phyloP scores from a whole-genome alignment of 768 basidiomycete species.

The Pleurotus pulmonarius region DNA sequence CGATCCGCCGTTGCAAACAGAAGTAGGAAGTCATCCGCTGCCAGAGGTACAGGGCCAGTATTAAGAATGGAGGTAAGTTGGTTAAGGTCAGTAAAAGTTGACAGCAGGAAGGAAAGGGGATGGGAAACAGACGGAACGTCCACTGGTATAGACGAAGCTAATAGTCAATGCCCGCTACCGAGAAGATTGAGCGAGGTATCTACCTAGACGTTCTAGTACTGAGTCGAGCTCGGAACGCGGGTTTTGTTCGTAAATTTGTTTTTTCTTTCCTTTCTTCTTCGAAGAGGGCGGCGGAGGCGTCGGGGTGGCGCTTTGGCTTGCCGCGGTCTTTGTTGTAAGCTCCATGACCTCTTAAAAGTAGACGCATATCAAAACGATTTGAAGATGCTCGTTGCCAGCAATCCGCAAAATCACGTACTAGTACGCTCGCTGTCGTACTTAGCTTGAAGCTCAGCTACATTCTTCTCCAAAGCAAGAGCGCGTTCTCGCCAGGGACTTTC shows the following conservation, averaged over 20 bases:
- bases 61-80: constrained; percentile 20
- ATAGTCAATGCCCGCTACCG: too few relatives aligned
- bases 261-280: constrained; percentile 17
- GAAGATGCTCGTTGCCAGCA: constrained; percentile 8
- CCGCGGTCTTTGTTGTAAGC: constrained; percentile 3
- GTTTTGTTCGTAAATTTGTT: constrained; percentile 6
- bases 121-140: neutral
- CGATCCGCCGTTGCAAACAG: constrained; percentile 26
- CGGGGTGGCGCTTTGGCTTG: constrained; percentile 12
- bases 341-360: constrained; percentile 12
- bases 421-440: constrained; percentile 38
- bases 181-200: too few relatives aligned
- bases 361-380: neutral
- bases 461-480: constrained; percentile 38
- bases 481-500: constrained; percentile 35
- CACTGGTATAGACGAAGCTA: too few relatives aligned
- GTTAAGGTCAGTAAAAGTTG: constrained; percentile 24
- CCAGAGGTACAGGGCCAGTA: constrained; percentile 9
- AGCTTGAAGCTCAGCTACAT: constrained; percentile 31
- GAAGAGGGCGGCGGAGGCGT: constrained; percentile 1
- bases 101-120: constrained; percentile 15
- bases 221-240: too few relatives aligned
- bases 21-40: constrained; percentile 15
- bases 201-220: too few relatives aligned
- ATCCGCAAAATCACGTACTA: constrained; percentile 24